phyloP scores from a whole-genome alignment of 148 eudicot genomes.

The Nepenthes mirabilis region DNA sequence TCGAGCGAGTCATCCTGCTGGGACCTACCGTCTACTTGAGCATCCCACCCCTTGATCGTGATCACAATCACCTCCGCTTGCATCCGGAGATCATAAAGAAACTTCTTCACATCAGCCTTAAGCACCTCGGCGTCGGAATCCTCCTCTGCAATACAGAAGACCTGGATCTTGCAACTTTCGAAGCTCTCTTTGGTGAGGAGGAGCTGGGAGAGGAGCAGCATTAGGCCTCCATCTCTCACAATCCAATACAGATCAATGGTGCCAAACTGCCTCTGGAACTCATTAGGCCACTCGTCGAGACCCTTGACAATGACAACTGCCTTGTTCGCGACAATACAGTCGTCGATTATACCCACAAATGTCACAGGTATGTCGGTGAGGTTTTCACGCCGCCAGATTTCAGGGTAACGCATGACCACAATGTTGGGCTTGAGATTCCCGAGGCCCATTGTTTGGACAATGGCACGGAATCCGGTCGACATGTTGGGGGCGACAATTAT shows the following conservation, averaged over 20 bases:
- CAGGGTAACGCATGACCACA: constrained; percentile 91
- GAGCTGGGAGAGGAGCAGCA: constrained; percentile 95
- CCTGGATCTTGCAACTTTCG: constrained; percentile 96
- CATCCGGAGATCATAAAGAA: constrained; percentile 88
- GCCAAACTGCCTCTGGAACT: constrained; percentile 81
- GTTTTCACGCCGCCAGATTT: constrained; percentile 96
- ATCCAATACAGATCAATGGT: constrained; percentile 98
- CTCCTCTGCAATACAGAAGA: constrained; percentile 96
- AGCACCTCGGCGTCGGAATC: constrained; percentile 83
- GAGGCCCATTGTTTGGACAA: constrained; percentile 96
- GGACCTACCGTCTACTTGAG: constrained; percentile 43
- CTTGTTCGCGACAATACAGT: constrained; percentile 96
- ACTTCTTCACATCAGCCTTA: constrained; percentile 85
- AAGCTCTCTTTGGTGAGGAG: constrained; percentile 88
- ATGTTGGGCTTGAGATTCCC: constrained; percentile 97
- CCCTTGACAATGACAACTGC: constrained; percentile 98
- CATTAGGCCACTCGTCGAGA: constrained; percentile 97
- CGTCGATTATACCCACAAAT: constrained; percentile 87
- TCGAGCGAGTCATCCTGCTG: constrained; percentile 67
- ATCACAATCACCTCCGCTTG: constrained; percentile 94
- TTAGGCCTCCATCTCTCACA: constrained; percentile 96
- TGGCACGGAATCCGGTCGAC: constrained; percentile 86
- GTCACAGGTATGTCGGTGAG: constrained; percentile 80
- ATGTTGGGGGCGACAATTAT: constrained; percentile 88
- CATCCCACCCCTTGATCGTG: constrained; percentile 86